Base-by-base conservation (phyloP, 495 filamentous ascomycete species). In the Aspergillus bridgeri region DNA sequence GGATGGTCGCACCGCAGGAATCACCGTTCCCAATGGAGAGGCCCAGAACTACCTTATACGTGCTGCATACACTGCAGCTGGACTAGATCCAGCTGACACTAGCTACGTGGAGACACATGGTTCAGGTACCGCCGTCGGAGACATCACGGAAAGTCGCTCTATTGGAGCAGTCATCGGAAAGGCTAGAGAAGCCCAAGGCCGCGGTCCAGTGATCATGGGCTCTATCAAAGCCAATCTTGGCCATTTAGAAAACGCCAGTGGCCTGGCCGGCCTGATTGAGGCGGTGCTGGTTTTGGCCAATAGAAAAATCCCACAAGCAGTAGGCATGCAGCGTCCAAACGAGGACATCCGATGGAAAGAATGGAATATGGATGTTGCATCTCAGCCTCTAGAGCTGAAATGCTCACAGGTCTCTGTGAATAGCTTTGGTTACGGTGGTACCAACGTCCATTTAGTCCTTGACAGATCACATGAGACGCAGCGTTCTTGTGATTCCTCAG, bases 81-180 rank as follows among this genome's bases (percentile, higher is more conserved):
- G 68, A 20, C 65, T 80, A 9, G 59, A 61, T 42, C 66, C 74
- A 42, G 72, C 72, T 27, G 72, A 70, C 3, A 83, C 79, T 25
- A 60, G 59, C 19, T 85, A 78, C 51, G 63, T 75, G 23, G 73
- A 76, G 61, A 61, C 65, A 2, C 75, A 76, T 51, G 68, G 68
- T 29, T 70, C 65, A 0, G 85, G 83, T 17, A 89, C 85, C 3
- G 63, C 68, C 1, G 70, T 74, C 5, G 85, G 85, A 15, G 86
- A 88, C 62, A 83, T 84, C 0, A 81, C 80, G 2, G 86, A 89
- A 60, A 67, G 76, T 0, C 74, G 64, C 3, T 84, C 84, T 7
- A 81, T 84, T 57, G 78, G 76, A 51, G 71, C 70, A 38, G 79
- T 74, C 6, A 70, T 86, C 38, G 70, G 65, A 3, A 22, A n/a